Evolutionary conservation across 108 stramenopile genomes (phyloP), one percentile per base, ranked within the genome.

Genomic region (Phaeodactylum tricornutum): DNA sequence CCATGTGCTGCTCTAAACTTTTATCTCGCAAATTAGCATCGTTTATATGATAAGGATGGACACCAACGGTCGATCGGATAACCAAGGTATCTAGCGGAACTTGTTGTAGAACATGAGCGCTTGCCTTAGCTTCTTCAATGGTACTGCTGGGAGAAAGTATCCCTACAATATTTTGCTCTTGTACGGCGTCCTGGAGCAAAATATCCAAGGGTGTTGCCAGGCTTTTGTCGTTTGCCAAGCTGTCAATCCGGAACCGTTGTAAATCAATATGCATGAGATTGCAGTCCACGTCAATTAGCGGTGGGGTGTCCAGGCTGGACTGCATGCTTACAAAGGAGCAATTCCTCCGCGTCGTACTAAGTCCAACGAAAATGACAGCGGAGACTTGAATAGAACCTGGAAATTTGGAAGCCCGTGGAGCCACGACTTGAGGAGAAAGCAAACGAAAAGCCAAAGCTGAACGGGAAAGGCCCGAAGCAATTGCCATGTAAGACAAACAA

Each of bases 111-210:
- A 11, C 12, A 11, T 34, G 8, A 34, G 8, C 11, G 33, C 8
- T 34, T 34, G 33, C 39, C 32, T 43, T 55, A 7, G 80, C 70
- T 60, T 87, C 86, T 4, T 64, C 52, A 19, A 83, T 59, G 0
- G 81, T 81, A 11, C 76, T 78, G 0, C 78, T 75, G 0, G 86
- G 86, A 14, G 86, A 83, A 25, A 87, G 33, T 57, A 83, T 61
- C 30, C 68, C 79, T 32, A 69, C 65, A 32, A 87, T 77, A 27
- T 86, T 81, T 24, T 64, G 41, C 28, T 57, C 43, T 29, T 58
- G 25, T 17, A 71, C 44, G n/a, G 67, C 73, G 53, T 75, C 73
- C 32, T 68, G 55, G 16, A 43, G 19, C 20, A 75, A 26, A 12
- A 75, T 69, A 15, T 75, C 29, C 54, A 60, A 60, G 1, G 52